Evolutionary conservation across 1,284 basidiomycete species (phyloP), one percentile per base, ranked within the genome.

Genomic region (Apiotrichum akiyoshidainum): DNA sequence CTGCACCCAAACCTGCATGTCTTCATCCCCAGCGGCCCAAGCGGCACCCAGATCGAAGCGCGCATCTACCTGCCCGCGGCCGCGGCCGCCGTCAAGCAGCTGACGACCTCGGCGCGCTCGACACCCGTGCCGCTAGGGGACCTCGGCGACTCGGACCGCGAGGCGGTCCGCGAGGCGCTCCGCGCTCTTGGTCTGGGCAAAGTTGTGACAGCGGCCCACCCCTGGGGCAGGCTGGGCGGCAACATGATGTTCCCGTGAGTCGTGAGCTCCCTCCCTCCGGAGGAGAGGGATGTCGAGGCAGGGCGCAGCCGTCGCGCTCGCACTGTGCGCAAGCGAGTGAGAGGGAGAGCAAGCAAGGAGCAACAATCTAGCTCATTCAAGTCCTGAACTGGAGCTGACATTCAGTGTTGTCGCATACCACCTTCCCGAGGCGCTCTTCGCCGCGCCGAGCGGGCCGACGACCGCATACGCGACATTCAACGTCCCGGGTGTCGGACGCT

Each of bases 211-310:
- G 74, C 65, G 45, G 65, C 67, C 17, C 74, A 76, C 58, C 74
- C 74, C 8, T 76, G 71, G 70, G 64, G 64, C 0, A 66, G 67
- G 42, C 49, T 76, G 2, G 74, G 74, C 5, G 74, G 74, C 7
- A 72, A 70, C 54, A 69, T 71, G 67, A 61, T 70, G 21, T 72
- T 73, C 48, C 73, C 74, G 74, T 74, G 53, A 59, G 72, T 70
- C 4, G 8, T 11, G 37, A n/a, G n/a, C n/a, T 16, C 12, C 41
- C 17, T 17, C 14, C 19, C n/a, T n/a, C n/a, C n/a, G n/a, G n/a
- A n/a, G n/a, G n/a, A n/a, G n/a, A n/a, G n/a, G n/a, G n/a, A n/a
- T n/a, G n/a, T n/a, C n/a, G n/a, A n/a, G n/a, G n/a, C n/a, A n/a
- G n/a, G n/a, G n/a, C n/a, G n/a, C n/a, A n/a, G n/a, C n/a, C n/a